phyloP scores from a whole-genome alignment of 352 stramenopile genomes.

The Phytophthora agathidicida region DNA sequence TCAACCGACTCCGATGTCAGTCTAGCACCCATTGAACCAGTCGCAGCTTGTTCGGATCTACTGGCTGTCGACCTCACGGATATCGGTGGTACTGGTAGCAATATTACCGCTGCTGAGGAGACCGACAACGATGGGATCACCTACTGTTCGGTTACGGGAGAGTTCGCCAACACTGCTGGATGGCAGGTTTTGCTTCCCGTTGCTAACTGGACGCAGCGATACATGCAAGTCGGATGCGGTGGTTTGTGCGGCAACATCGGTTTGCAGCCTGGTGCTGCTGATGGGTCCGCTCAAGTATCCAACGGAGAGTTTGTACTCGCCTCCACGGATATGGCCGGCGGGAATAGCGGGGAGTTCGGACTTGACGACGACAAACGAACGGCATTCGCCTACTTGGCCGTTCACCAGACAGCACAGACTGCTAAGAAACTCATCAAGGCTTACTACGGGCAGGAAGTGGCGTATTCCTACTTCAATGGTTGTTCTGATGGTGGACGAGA shows the following conservation, averaged over 20 bases:
- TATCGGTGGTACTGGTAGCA: slow-evolving; percentile 33
- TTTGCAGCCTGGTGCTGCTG: slow-evolving; percentile 26
- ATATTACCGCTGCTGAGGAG: slow-evolving; percentile 30
- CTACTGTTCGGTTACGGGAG: slow-evolving; percentile 38
- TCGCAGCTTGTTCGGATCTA: slow-evolving; percentile 30
- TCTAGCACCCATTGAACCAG: slow-evolving; percentile 28
- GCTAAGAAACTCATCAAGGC: slow-evolving; percentile 47
- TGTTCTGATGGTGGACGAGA: slow-evolving; percentile 50
- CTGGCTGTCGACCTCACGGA: slow-evolving; percentile 28
- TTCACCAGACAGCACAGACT: slow-evolving; percentile 41
- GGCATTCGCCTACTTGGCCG: slow-evolving; percentile 46
- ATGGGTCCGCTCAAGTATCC: slow-evolving; percentile 26
- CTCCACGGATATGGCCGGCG: slow-evolving; percentile 41
- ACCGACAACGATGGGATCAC: slow-evolving; percentile 29
- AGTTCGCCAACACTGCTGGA: slow-evolving; percentile 16
- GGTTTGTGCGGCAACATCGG: slow-evolving; percentile 45
- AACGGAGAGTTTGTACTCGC: slow-evolving; percentile 43
- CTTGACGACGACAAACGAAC: slow-evolving; percentile 33
- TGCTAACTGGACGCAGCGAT: slow-evolving; percentile 50
- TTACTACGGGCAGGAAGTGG: slow-evolving; percentile 44
- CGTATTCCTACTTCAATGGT: slow-evolving; percentile 54
- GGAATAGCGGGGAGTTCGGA: slow-evolving; percentile 37
- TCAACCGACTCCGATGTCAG: slow-evolving; percentile 18
- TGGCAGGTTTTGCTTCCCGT: slow-evolving; percentile 43
- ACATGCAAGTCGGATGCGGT: slow-evolving; percentile 47